Evolutionary conservation across 306 rosid genomes (phyloP).

Genomic region (Prunus mira): DNA sequence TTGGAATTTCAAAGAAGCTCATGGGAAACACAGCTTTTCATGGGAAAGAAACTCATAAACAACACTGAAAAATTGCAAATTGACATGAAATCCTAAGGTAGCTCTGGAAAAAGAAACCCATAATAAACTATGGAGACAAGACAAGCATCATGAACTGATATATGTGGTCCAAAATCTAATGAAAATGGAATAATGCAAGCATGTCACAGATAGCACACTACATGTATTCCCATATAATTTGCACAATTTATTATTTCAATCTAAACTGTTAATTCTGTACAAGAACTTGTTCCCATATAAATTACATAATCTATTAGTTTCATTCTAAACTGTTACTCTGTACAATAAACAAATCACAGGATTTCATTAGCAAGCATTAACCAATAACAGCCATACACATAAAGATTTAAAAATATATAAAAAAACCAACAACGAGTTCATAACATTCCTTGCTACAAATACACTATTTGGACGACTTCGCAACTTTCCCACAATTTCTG

Average conservation of each 20-base stretch:
- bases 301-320: not conserved
- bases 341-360: not conserved
- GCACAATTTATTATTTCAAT: not conserved
- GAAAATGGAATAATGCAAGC: not conserved
- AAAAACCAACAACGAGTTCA: not conserved
- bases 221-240: not conserved
- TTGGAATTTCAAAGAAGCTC: not conserved
- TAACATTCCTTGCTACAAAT: not conserved
- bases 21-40: not conserved
- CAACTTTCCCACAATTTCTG: constrained; percentile 7
- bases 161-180: not conserved
- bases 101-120: not conserved
- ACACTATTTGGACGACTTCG: not conserved
- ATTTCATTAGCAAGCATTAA: not conserved
- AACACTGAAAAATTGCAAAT: not conserved
- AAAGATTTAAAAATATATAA: not conserved
- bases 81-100: not conserved
- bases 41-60: not conserved
- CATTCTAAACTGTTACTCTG: not conserved
- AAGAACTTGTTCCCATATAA: not conserved
- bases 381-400: not conserved
- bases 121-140: not conserved
- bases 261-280: not conserved
- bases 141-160: not conserved
- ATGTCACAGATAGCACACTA: not conserved